phyloP scores from a whole-genome alignment of 352 stramenopile species.

The Thraustochytrium sp. region DNA sequence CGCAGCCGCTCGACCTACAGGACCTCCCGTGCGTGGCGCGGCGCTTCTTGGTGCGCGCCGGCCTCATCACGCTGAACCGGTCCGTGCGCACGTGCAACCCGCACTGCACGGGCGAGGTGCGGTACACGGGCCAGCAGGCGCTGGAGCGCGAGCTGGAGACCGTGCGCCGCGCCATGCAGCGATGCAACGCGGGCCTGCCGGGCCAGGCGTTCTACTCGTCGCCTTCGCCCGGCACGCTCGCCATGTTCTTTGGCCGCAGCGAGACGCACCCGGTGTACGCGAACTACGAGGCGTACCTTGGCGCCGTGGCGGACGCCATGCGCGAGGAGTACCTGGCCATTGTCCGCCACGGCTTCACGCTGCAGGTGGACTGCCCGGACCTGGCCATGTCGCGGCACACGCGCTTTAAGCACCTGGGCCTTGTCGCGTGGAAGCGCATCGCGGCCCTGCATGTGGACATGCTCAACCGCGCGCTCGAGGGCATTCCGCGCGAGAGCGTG shows the following conservation, averaged over 20 bases:
- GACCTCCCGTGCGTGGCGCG: conserved; percentile 24
- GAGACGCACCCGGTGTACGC: background rate
- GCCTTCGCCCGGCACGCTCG: conserved; percentile 22
- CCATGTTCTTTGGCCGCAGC: conserved; percentile 12
- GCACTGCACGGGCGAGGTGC: conserved; percentile 1
- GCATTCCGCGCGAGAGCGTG: background rate
- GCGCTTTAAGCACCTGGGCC: conserved; percentile 21
- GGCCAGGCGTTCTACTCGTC: background rate
- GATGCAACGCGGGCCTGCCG: conserved; percentile 13
- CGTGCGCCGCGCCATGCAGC: background rate
- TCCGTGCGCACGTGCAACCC: conserved; percentile 24
- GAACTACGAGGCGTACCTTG: conserved; percentile 12
- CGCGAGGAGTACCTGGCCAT: conserved; percentile 13
- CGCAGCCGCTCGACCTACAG: conserved; percentile 15
- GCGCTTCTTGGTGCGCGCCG: conserved; percentile 15
- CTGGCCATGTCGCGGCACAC: conserved; percentile 35
- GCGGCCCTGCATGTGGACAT: background rate
- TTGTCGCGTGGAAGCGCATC: conserved; percentile 2
- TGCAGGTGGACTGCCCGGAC: conserved; percentile 36
- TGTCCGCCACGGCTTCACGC: background rate
- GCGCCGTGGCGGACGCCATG: background rate
- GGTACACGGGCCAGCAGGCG: conserved; percentile 9
- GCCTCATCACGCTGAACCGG: conserved; percentile 30
- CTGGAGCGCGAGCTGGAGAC: conserved; percentile 20
- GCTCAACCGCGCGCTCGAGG: conserved; percentile 29